A percentile compares a stretch with the other conserved stretches of the same genome.
These are phyloP conservation scores for Achaetomium macrosporum DNA, from an alignment of 2,329 filamentous ascomycete species.

Conservation along the genomic window DNA sequence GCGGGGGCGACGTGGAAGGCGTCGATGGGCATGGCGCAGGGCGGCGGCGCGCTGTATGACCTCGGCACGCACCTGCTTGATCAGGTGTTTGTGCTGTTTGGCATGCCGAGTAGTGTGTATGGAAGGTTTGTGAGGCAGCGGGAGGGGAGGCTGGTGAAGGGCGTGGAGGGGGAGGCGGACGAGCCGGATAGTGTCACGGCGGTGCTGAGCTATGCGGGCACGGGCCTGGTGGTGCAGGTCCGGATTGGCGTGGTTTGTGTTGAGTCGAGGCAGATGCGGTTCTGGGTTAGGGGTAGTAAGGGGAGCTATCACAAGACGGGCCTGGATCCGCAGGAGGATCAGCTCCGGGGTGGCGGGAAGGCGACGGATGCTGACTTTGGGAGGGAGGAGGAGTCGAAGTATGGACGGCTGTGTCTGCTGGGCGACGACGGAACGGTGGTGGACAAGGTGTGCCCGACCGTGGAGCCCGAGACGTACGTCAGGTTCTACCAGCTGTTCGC, in stretches of 20 bases:
- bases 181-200: conserved; percentile 57
- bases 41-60: conserved; percentile 66
- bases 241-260: conserved; percentile 64
- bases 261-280: conserved; percentile 64
- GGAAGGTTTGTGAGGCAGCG: conserved; percentile 64
- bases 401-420: conserved; percentile 54
- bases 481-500: conserved; percentile 58
- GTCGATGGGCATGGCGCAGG: conserved; percentile 50
- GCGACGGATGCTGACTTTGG: conserved; percentile 61
- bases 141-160: conserved; percentile 34
- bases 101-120: conserved; percentile 60
- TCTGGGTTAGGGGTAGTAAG: conserved; percentile 69
- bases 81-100: conserved; percentile 66
- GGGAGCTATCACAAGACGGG: conserved; percentile 68
- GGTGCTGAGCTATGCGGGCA: conserved; percentile 56
- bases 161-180: conserved; percentile 33
- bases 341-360: conserved; percentile 58
- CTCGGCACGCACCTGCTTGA: conserved; percentile 72
- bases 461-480: conserved; percentile 61
- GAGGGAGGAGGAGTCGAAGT: conserved; percentile 51
- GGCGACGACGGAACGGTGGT: conserved; percentile 45
- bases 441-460: conserved; percentile 48
- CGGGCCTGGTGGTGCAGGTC: conserved; percentile 59
- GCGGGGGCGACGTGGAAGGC: conserved; percentile 60
- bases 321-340: conserved; percentile 70